phyloP scores from a whole-genome alignment of 176 grass and related monocot genomes.

The Carex pumila region DNA sequence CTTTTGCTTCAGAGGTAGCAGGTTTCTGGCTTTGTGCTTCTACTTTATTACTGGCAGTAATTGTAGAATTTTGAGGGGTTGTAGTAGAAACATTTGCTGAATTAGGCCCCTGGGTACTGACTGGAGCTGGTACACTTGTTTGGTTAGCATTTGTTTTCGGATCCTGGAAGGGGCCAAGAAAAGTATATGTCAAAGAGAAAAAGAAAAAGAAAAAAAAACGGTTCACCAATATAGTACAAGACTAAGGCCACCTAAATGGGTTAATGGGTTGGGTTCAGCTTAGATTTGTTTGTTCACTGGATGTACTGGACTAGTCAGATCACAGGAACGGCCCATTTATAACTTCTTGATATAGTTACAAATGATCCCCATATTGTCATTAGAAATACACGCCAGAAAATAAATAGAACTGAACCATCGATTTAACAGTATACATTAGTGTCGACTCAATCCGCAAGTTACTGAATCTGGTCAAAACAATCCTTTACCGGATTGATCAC shows the following conservation, averaged over 20 bases:
- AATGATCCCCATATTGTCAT: neutral
- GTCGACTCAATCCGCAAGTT: neutral
- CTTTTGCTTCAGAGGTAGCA: constrained; percentile 28
- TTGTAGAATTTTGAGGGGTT: constrained; percentile 5
- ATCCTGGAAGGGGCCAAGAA: constrained; percentile 24
- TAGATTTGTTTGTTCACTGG: neutral
- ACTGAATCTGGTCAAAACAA: neutral
- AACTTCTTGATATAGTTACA: neutral
- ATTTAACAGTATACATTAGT: neutral
- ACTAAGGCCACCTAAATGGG: neutral
- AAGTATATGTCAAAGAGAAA: neutral
- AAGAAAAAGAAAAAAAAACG: neutral
- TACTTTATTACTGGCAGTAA: constrained; percentile 18
- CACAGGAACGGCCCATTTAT: neutral
- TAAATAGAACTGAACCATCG: neutral
- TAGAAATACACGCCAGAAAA: neutral
- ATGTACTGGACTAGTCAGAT: neutral
- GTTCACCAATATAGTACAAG: neutral
- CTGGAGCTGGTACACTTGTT: constrained; percentile 24
- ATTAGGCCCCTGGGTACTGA: constrained; percentile 13
- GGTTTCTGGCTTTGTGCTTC: constrained; percentile 13
- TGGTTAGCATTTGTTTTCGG: constrained; percentile 19
- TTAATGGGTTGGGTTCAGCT: neutral
- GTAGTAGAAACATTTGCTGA: constrained; percentile 11
- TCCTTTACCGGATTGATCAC: neutral